phyloP scores from a whole-genome alignment of 1,284 basidiomycete species.

The Fistulina hepatica region DNA sequence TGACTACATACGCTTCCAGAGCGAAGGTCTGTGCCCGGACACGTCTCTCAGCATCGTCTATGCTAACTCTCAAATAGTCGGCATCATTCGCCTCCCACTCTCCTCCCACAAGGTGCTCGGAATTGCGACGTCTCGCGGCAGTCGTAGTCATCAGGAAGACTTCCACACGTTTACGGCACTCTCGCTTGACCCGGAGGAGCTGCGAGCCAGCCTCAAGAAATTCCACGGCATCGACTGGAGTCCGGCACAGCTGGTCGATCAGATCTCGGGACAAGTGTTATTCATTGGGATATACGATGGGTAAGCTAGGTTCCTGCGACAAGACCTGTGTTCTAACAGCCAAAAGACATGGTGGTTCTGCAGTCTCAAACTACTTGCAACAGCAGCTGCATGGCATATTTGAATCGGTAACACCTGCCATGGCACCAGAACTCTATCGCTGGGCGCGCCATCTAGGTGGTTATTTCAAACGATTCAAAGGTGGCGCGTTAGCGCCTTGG shows the following conservation, averaged over 20 bases:
- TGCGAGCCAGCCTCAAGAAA: conserved; percentile 53
- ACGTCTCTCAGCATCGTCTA: conserved; percentile 17
- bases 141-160: conserved; percentile 69
- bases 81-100: conserved; percentile 41
- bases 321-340: conserved; percentile 8
- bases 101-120: conserved; percentile 54
- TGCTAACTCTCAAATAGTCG: too few relatives aligned
- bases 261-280: conserved; percentile 62
- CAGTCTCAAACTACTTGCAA: conserved; percentile 65
- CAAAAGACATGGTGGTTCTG: conserved; percentile 66
- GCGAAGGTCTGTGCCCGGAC: conserved; percentile 32
- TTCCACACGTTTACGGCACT: conserved; percentile 68
- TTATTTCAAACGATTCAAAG: conserved; percentile 81
- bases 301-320: conserved; percentile 29
- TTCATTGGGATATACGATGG: conserved; percentile 88
- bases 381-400: conserved; percentile 73
- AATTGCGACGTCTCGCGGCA: conserved; percentile 61
- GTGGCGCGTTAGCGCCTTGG: conserved; percentile 69
- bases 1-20: conserved; percentile 56
- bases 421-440: conserved; percentile 63
- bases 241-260: conserved; percentile 43
- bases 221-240: conserved; percentile 62
- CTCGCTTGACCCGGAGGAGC: conserved; percentile 62
- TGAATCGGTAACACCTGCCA: conserved; percentile 58
- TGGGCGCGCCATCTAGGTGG: conserved; percentile 75